A percentile compares a stretch with the other conserved stretches of the same genome.
phyloP scores from a whole-genome alignment of 1,284 basidiomycete genomes.

The Irpex sp. region DNA sequence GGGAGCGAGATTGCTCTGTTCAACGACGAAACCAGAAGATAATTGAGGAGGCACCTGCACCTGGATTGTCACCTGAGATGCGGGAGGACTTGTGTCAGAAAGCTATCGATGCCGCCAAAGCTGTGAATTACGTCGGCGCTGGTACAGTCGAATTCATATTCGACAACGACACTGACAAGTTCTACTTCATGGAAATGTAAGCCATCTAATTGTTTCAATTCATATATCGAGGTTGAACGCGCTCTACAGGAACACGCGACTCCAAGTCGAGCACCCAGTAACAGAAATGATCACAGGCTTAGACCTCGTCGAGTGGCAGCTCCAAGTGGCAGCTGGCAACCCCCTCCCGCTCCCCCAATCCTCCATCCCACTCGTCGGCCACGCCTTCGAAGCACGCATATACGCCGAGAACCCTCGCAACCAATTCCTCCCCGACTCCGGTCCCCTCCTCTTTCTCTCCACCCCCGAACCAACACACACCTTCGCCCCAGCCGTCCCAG shows the following conservation, averaged over 20 bases:
- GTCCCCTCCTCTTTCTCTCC: slow-evolving; percentile 76
- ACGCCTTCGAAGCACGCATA: slow-evolving; percentile 95
- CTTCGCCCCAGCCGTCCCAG: slow-evolving; percentile 50
- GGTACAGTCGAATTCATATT: slow-evolving; percentile 95
- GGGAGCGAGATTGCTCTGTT: slow-evolving; percentile 94
- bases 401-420: slow-evolving; percentile 96
- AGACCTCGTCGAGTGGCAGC: slow-evolving; percentile 93
- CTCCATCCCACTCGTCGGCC: slow-evolving; percentile 81
- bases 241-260: slow-evolving; percentile 75
- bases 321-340: slow-evolving; percentile 86
- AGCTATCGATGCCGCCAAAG: slow-evolving; percentile 88
- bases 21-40: slow-evolving; percentile 95
- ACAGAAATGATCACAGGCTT: slow-evolving; percentile 94
- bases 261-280: slow-evolving; percentile 94
- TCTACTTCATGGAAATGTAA: slow-evolving; percentile 94
- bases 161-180: slow-evolving; percentile 80
- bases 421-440: slow-evolving; percentile 91
- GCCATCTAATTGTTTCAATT: slow-evolving; percentile 22
- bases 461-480: slow-evolving; percentile 66
- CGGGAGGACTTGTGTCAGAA: slow-evolving; percentile 82
- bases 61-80: slow-evolving; percentile 74
- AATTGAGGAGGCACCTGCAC: slow-evolving; percentile 93
- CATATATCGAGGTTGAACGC: background rate
- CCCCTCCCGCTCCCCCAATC: slow-evolving; percentile 75
- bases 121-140: slow-evolving; percentile 88